A percentile compares a stretch with the other conserved stretches of the same genome.
Evolutionary conservation across 2,329 filamentous ascomycete species (phyloP).

Genomic region (Pezizomycotina sp.): DNA sequence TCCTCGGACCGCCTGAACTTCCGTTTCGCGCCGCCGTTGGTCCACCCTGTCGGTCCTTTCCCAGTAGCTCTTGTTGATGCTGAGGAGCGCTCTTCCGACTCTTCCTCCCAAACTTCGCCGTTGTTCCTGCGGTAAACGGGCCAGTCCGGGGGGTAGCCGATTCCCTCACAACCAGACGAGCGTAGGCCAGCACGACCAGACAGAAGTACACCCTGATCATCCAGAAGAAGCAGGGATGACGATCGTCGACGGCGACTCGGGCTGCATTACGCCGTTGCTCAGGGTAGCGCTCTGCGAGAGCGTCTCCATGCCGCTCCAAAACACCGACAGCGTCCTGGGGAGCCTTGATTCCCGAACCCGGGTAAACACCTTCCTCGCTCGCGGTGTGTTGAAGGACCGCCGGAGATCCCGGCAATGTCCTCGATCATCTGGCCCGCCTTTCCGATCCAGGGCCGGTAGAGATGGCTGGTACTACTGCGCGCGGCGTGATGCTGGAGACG

Average conservation of each 20-base stretch:
- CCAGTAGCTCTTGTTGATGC: slow-evolving; percentile 63
- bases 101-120: slow-evolving; percentile 66
- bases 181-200: slow-evolving; percentile 67
- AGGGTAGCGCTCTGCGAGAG: slow-evolving; percentile 29
- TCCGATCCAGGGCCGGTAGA: slow-evolving; percentile 25
- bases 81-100: slow-evolving; percentile 63
- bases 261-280: slow-evolving; percentile 45
- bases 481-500: slow-evolving; percentile 34
- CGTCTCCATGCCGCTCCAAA: slow-evolving; percentile 10
- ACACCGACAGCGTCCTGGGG: slow-evolving; percentile 40
- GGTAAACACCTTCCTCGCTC: not conserved
- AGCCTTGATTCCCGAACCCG: slow-evolving; percentile 41
- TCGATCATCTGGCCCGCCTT: slow-evolving; percentile 42
- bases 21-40: slow-evolving; percentile 7
- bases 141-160: slow-evolving; percentile 28
- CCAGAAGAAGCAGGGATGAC: slow-evolving; percentile 57
- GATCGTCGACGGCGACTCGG: slow-evolving; percentile 58
- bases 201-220: slow-evolving; percentile 67
- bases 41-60: slow-evolving; percentile 20
- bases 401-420: slow-evolving; percentile 43
- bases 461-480: slow-evolving; percentile 10
- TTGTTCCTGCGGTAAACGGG: slow-evolving; percentile 42
- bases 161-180: slow-evolving; percentile 56
- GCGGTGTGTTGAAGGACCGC: slow-evolving; percentile 30
- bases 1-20: slow-evolving; percentile 15